Percentiles rank a stretch among this genome's conserved stretches.
Conservation (phyloP, 1,284 basidiomycete species). For the Cryptococcus maquisensis region DNA sequence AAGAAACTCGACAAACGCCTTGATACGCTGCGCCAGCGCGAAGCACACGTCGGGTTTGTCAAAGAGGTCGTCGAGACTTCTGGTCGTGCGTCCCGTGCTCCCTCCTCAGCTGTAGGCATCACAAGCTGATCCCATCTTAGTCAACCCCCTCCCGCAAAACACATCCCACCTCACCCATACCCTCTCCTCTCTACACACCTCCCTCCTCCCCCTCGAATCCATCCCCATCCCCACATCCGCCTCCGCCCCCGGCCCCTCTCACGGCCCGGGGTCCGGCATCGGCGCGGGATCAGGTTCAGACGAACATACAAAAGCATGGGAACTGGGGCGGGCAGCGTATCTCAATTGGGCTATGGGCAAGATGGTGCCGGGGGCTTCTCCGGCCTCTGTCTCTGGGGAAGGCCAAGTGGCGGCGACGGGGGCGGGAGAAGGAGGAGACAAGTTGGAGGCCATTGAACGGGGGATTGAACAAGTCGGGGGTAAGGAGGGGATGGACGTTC, state of each 20-base stretch:
- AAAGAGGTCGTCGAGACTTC: slow-evolving; percentile 29
- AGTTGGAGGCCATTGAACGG: slow-evolving; percentile 15
- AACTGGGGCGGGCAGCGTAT: slow-evolving; percentile 47
- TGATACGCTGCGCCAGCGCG: slow-evolving; percentile 36
- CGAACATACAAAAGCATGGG: slow-evolving; percentile 37
- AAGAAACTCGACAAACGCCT: slow-evolving; percentile 37
- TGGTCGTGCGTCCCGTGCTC: slow-evolving; percentile 26
- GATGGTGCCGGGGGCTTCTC: slow-evolving; percentile 11
- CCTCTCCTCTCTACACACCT: slow-evolving; percentile 28
- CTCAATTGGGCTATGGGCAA: slow-evolving; percentile 44
- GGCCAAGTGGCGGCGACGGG: not conserved
- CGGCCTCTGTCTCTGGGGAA: not conserved
- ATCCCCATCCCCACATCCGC: slow-evolving; percentile 3
- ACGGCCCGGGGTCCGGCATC: not conserved
- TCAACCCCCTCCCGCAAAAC: slow-evolving; percentile 36
- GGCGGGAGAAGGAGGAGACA: slow-evolving; percentile 6
- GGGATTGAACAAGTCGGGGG: slow-evolving; percentile 18
- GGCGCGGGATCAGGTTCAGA: not conserved
- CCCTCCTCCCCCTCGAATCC: slow-evolving; percentile 28
- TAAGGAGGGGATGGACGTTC: slow-evolving; percentile 17
- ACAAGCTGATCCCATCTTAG: slow-evolving; percentile 20
- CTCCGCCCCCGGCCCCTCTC: not conserved
- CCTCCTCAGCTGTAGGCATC: too few species aligned
- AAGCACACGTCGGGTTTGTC: slow-evolving; percentile 45
- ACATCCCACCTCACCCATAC: slow-evolving; percentile 18